Conservation (phyloP, 2,329 filamentous ascomycete species). For the Epichloe brachyelytri region DNA sequence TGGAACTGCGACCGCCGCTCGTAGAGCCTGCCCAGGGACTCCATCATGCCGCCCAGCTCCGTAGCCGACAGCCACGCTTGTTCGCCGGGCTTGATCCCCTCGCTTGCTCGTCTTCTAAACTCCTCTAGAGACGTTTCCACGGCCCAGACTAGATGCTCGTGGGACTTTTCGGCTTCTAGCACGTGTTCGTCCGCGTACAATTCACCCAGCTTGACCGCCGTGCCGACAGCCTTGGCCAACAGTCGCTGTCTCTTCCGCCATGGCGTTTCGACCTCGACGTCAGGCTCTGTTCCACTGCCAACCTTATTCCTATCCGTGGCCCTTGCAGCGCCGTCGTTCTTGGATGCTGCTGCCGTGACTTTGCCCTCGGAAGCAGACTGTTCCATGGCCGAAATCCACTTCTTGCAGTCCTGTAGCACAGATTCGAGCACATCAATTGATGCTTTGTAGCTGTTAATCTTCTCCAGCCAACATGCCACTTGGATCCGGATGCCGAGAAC, state of each 20-base stretch:
- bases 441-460: conserved; percentile 54
- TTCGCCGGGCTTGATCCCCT: conserved; percentile 58
- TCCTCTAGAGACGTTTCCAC: conserved; percentile 72
- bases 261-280: conserved; percentile 28
- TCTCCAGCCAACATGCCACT: conserved; percentile 67
- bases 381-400: conserved; percentile 45
- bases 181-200: conserved; percentile 69
- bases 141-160: conserved; percentile 62
- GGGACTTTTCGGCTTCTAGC: conserved; percentile 58
- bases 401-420: conserved; percentile 55
- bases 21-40: conserved; percentile 67
- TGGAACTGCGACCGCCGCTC: conserved; percentile 62
- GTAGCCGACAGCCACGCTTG: conserved; percentile 57
- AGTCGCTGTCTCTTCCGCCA: conserved; percentile 52
- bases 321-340: not conserved
- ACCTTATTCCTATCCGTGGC: conserved; percentile 8
- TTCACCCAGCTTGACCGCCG: conserved; percentile 73
- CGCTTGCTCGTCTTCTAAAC: conserved; percentile 49
- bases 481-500: conserved; percentile 81
- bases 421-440: conserved; percentile 68
- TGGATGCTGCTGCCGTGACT: conserved; percentile 18
- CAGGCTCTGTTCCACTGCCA: not conserved
- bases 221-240: conserved; percentile 59
- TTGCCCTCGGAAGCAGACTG: conserved; percentile 34
- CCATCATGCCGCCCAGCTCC: conserved; percentile 61